A percentile compares a stretch with the other conserved stretches of the same genome.
These are phyloP conservation scores for Cyclocybe cylindracea DNA, from an alignment of 768 basidiomycete species.

Conservation along the genomic window DNA sequence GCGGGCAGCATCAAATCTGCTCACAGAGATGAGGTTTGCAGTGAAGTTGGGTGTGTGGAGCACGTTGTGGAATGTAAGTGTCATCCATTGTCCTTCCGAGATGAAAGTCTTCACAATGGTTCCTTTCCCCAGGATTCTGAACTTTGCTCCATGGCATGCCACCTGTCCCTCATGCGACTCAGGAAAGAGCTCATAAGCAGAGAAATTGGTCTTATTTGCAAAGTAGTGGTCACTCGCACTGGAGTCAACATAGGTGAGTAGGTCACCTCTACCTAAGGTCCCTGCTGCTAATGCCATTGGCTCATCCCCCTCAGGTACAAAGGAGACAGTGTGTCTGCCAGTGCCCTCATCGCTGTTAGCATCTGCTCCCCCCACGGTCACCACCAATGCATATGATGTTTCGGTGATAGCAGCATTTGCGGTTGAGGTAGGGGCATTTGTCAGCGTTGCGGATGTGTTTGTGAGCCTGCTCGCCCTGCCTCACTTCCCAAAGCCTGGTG, in stretches of 20 bases:
- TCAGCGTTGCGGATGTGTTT: conserved; percentile 1
- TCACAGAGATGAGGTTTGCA: conserved; percentile 9
- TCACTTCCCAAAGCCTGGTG: too few relatives aligned
- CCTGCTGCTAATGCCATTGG: too few relatives aligned
- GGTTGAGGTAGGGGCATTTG: not conserved
- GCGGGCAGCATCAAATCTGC: conserved; percentile 1
- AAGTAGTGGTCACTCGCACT: not conserved
- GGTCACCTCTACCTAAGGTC: too few relatives aligned
- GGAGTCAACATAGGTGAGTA: too few relatives aligned
- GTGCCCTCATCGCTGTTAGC: too few relatives aligned
- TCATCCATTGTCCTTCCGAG: not conserved
- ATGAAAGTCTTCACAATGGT: conserved; percentile 5
- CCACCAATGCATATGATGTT: too few relatives aligned
- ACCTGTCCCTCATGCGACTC: not conserved
- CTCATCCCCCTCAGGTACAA: too few relatives aligned
- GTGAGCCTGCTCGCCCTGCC: conserved; percentile 8
- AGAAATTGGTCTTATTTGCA: conserved; percentile 13
- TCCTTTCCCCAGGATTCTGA: conserved; percentile 6
- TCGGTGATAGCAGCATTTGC: too few relatives aligned
- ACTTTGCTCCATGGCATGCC: conserved; percentile 4
- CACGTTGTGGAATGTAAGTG: conserved; percentile 2
- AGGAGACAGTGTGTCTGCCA: too few relatives aligned
- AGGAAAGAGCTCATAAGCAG: not conserved
- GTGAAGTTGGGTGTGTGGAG: conserved; percentile 11
- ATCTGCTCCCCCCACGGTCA: too few relatives aligned